Percentiles rank a stretch among this genome's conserved stretches.
Evolutionary conservation across 352 stramenopile species (phyloP).

Genomic region (Globisporangium sylvaticum): DNA sequence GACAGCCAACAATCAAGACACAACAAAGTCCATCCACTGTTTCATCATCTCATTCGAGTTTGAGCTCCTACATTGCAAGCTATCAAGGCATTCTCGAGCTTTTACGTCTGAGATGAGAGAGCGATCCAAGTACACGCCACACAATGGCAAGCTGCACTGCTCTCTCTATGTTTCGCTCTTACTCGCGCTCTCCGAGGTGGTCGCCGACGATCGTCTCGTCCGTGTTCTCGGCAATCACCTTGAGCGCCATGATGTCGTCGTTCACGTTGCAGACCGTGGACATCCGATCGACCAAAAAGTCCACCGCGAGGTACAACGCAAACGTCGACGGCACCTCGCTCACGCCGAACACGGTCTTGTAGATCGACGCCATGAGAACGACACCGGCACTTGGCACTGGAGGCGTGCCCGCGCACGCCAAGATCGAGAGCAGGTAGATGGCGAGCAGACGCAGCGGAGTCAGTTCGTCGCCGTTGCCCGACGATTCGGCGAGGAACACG

Average conservation of each 20-base stretch:
- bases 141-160: neutral
- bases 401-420: constrained; percentile 47
- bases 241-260: constrained; percentile 75
- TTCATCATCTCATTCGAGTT: neutral
- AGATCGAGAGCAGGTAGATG: constrained; percentile 53
- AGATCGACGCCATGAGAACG: constrained; percentile 60
- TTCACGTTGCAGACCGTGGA: constrained; percentile 74
- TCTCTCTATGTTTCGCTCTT: neutral
- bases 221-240: constrained; percentile 68
- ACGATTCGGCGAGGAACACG: constrained; percentile 59
- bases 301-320: constrained; percentile 50
- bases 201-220: constrained; percentile 62
- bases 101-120: neutral
- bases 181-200: constrained; percentile 44
- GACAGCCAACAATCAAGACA: neutral
- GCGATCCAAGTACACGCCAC: neutral
- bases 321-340: constrained; percentile 47
- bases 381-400: constrained; percentile 48
- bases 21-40: neutral
- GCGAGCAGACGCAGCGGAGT: constrained; percentile 37
- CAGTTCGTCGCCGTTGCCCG: constrained; percentile 48
- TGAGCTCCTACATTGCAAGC: neutral
- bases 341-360: constrained; percentile 55
- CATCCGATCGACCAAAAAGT: constrained; percentile 67
- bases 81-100: neutral